Base-by-base conservation (phyloP, 495 filamentous ascomycete genomes). In the Aspergillus carlsbadensis region DNA sequence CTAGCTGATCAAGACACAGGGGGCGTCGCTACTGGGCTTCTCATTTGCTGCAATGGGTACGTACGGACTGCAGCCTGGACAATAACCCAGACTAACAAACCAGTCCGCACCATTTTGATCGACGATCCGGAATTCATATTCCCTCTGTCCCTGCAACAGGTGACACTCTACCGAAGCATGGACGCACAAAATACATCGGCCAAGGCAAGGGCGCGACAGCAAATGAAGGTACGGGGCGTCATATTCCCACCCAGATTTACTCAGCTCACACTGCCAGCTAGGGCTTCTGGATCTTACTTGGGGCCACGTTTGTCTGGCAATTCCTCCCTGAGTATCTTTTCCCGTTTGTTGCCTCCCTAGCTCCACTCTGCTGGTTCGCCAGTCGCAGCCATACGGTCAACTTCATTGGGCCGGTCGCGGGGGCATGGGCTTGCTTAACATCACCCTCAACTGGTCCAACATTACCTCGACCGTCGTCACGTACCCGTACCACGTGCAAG, bases 311-410 rank as follows among this genome's bases (percentile, higher is more conserved):
- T 0, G 54, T 82, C 1, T 84, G 81, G 81, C 80, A 84, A 50
- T 84, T 84, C 54, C 66, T 84, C 2, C 81, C 81, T 3, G 81
- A 84, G 56, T 83, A 78, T 42, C 73, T 78, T 13, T 84, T 84
- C 56, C 81, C 80, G 0, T 78, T 83, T 54, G 63, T 79, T 11
- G 77, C 73, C n/a, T 84, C 81, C 0, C 68, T 84, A 10, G 79
- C 81, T 2, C 83, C 83, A 47, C 71, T 84, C n/a, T 84, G 81
- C 68, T 83, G 81, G 81, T 79, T 84, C 13, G 81, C 81, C 6
- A 81, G 81, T 7, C 70, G 71, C 15, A 83, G 81, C 57, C 63
- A 71, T 6, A 70, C 79, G 3, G 81, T 79, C 60, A 84, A 84
- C 61, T 84, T 83, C 56, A 73, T 83, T 18, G 81, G 81, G 76